phyloP scores from a whole-genome alignment of 2,329 filamentous ascomycete species.

The Davidsoniella eucalypti region DNA sequence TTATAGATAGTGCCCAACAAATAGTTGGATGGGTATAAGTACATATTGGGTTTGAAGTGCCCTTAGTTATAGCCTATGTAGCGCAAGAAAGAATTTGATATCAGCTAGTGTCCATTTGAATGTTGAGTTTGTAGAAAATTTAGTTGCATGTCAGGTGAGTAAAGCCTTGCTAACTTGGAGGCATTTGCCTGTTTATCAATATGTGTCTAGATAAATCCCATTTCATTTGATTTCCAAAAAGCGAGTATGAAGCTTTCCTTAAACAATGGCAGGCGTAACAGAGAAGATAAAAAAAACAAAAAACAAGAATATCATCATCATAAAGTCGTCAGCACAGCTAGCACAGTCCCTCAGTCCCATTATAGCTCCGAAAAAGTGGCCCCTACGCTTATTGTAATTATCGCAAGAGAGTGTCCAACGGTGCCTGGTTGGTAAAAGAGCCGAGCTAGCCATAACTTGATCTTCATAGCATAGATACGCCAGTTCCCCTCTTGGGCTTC shows the following conservation, averaged over 20 bases:
- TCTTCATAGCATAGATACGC: not conserved
- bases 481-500: not conserved
- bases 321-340: not conserved
- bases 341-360: too few relatives aligned
- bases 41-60: too few relatives aligned
- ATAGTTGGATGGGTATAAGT: too few relatives aligned
- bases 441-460: too few relatives aligned
- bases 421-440: too few relatives aligned
- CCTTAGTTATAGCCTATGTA: conserved; percentile 7
- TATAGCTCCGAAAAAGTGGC: too few relatives aligned
- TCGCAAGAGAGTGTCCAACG: too few relatives aligned
- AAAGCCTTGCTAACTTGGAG: not conserved
- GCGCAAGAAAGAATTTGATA: not conserved
- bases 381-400: too few relatives aligned
- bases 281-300: conserved; percentile 2
- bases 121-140: not conserved
- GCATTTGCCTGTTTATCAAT: not conserved
- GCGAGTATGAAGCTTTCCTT: not conserved
- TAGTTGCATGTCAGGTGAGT: not conserved
- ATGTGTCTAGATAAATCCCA: conserved; percentile 2
- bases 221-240: not conserved
- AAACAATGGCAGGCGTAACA: not conserved
- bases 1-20: too few relatives aligned
- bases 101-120: conserved; percentile 3
- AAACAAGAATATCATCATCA: conserved; percentile 7